Evolutionary conservation across 1,139 yeast genomes (phyloP).

Genomic region (Yamadazyma sp.): DNA sequence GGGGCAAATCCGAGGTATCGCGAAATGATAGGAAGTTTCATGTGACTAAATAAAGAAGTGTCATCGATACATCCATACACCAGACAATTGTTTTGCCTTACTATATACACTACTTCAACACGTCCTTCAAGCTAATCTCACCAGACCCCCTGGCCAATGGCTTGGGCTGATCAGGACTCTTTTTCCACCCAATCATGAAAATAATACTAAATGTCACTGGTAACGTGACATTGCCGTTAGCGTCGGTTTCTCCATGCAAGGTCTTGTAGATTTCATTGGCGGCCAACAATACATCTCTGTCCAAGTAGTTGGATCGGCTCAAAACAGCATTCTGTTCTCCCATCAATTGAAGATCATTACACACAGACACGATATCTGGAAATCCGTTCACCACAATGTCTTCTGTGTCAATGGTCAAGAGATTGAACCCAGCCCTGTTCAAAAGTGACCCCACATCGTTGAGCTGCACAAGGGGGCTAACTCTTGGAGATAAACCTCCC

Average conservation of each 20-base stretch:
- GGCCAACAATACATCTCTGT: conserved; percentile 67
- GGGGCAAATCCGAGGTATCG: conserved; percentile 3
- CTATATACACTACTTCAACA: conserved; percentile 28
- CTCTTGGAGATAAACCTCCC: conserved; percentile 79
- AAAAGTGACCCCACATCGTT: conserved; percentile 73
- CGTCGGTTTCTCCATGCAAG: conserved; percentile 66
- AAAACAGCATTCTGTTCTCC: conserved; percentile 80
- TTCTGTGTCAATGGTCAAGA: conserved; percentile 82
- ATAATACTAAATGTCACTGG: conserved; percentile 73
- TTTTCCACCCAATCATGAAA: conserved; percentile 90
- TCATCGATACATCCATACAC: no score
- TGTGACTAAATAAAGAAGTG: no score
- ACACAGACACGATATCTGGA: conserved; percentile 66
- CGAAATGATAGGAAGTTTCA: neutral
- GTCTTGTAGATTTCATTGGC: conserved; percentile 73
- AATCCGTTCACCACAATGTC: conserved; percentile 78
- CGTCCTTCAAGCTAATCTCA: conserved; percentile 65
- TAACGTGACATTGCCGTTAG: conserved; percentile 40
- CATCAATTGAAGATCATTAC: conserved; percentile 76
- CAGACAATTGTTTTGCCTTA: no score
- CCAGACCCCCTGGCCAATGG: conserved; percentile 76
- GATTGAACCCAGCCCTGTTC: conserved; percentile 73
- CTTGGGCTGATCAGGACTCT: conserved; percentile 64
- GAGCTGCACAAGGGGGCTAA: conserved; percentile 78
- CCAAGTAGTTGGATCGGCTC: conserved; percentile 53